Conservation (phyloP, 306 rosid species). For the Neltuma alba region DNA sequence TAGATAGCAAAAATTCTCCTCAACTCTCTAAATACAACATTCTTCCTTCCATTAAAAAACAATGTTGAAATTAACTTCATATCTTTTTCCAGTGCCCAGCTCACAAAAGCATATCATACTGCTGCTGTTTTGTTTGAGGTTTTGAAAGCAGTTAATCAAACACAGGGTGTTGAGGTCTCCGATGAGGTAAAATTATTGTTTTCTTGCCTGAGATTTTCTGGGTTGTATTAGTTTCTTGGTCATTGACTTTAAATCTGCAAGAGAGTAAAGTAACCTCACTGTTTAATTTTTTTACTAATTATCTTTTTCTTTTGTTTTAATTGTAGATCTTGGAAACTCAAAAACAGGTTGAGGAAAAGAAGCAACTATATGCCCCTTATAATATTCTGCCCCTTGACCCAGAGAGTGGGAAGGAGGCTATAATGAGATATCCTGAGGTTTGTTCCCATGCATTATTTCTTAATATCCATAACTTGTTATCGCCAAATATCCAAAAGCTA, state of each 20-base stretch:
- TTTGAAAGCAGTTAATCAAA: slow-evolving; percentile 89
- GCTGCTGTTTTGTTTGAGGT: slow-evolving; percentile 94
- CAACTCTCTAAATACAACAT: slow-evolving; percentile 9
- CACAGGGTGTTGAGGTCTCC: slow-evolving; percentile 72
- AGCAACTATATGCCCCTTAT: slow-evolving; percentile 78
- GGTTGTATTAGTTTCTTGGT: slow-evolving; percentile 14
- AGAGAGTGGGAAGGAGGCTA: slow-evolving; percentile 76
- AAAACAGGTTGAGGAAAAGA: slow-evolving; percentile 70
- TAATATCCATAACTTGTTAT: background rate
- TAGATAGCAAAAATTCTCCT: background rate
- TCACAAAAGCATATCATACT: slow-evolving; percentile 95
- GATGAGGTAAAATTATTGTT: slow-evolving; percentile 64
- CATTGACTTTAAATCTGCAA: slow-evolving; percentile 22
- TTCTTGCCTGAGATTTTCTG: background rate
- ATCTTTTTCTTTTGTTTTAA: slow-evolving; percentile 8
- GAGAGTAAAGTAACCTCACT: slow-evolving; percentile 3
- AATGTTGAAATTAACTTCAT: slow-evolving; percentile 32
- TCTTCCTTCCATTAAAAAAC: background rate
- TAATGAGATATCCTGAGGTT: slow-evolving; percentile 91
- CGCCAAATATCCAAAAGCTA: slow-evolving; percentile 15
- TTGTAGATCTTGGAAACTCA: slow-evolving; percentile 74
- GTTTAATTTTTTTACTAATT: slow-evolving; percentile 8
- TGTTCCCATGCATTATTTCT: slow-evolving; percentile 31
- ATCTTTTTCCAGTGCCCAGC: slow-evolving; percentile 70
- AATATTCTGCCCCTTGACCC: slow-evolving; percentile 96